Evolutionary conservation across 352 stramenopile species (phyloP).

Genomic region (Peronospora tabacina): DNA sequence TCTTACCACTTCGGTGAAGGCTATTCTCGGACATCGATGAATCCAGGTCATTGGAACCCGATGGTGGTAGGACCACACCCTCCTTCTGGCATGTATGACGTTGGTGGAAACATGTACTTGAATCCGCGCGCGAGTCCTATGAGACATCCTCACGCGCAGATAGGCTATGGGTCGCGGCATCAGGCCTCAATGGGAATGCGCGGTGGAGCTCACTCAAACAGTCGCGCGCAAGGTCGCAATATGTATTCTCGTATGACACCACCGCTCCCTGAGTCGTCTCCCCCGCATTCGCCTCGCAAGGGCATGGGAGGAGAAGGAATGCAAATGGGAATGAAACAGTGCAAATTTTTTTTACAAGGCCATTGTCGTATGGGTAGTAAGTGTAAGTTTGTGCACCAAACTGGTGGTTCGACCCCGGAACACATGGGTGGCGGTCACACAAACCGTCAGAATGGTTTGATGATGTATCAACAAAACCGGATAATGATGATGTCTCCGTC

Average conservation of each 20-base stretch:
- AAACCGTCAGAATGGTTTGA: constrained; percentile 18
- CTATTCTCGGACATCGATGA: constrained; percentile 23
- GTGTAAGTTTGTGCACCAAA: constrained; percentile 77
- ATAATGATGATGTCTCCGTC: constrained; percentile 31
- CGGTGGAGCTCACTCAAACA: constrained; percentile 20
- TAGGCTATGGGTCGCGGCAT: constrained; percentile 35
- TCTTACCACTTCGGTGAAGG: constrained; percentile 29
- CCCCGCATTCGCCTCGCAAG: constrained; percentile 53
- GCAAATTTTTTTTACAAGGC: constrained; percentile 79
- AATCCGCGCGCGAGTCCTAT: constrained; percentile 29
- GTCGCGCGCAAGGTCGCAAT: constrained; percentile 24
- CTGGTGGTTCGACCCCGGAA: constrained; percentile 16
- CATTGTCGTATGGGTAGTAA: constrained; percentile 83
- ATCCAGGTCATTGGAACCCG: constrained; percentile 36
- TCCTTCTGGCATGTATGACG: constrained; percentile 25
- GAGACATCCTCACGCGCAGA: constrained; percentile 29
- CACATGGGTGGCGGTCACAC: constrained; percentile 21
- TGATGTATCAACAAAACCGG: constrained; percentile 30
- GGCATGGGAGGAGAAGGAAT: constrained; percentile 18
- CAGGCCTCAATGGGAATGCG: constrained; percentile 29
- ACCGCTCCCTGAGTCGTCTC: constrained; percentile 47
- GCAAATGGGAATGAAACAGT: constrained; percentile 59
- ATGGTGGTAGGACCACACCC: constrained; percentile 26
- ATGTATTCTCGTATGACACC: constrained; percentile 54
- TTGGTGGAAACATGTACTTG: constrained; percentile 43